Evolutionary conservation across 164 flowering plant species (phyloP).

Genomic region (Cinnamomum micranthum): DNA sequence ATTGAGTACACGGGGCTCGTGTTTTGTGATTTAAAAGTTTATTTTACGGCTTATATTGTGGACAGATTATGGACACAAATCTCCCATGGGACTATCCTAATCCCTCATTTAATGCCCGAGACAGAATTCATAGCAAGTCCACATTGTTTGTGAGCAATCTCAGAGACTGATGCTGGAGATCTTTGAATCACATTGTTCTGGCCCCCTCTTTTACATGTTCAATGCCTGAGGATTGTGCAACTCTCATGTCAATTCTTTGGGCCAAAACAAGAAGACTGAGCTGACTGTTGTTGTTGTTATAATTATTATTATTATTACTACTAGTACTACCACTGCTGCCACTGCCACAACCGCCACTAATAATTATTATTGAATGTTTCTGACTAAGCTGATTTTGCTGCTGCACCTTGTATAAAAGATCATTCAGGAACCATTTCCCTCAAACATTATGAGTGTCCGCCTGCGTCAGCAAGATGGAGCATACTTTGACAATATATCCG

Average conservation of each 20-base stretch:
- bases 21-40: too few species aligned
- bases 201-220: not conserved
- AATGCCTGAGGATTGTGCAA: not conserved
- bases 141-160: too few species aligned
- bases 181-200: too few species aligned
- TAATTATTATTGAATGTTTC: not conserved
- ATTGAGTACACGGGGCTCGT: too few species aligned
- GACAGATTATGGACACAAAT: too few species aligned
- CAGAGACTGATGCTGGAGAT: too few species aligned
- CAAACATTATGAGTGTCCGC: constrained; percentile 53
- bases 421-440: constrained; percentile 51
- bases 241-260: not conserved
- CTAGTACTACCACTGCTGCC: too few species aligned
- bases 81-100: too few species aligned
- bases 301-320: not conserved
- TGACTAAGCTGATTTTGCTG: constrained; percentile 4
- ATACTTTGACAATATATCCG: constrained; percentile 47
- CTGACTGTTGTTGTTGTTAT: too few species aligned
- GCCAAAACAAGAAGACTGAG: not conserved
- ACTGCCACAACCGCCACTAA: not conserved
- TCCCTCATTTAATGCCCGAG: too few species aligned
- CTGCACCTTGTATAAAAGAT: constrained; percentile 6
- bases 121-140: too few species aligned
- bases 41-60: too few species aligned
- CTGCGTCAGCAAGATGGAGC: constrained; percentile 69